These are phyloP conservation scores for Boletus holoroseus DNA, from an alignment of 1,284 basidiomycete species.

Conservation along the genomic window DNA sequence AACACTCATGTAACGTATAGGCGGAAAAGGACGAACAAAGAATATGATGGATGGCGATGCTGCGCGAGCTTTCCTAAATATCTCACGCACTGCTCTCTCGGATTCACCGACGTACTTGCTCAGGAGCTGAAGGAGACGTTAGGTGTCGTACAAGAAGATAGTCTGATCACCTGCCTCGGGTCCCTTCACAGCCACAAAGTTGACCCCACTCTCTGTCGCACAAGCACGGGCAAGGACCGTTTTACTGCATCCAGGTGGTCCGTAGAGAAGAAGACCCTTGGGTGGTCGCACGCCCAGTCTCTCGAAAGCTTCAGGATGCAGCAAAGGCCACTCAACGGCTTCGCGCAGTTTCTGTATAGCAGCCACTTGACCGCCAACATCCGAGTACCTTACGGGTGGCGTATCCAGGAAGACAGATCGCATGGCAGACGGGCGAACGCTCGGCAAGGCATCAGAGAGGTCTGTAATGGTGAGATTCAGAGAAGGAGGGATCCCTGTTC, in stretches of 20 bases:
- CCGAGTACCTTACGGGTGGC: conserved; percentile 77
- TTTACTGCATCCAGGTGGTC: conserved; percentile 97
- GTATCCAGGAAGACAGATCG: conserved; percentile 89
- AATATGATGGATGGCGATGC: conserved; percentile 95
- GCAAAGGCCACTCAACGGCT: conserved; percentile 92
- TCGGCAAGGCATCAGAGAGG: conserved; percentile 66
- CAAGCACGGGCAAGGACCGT: conserved; percentile 92
- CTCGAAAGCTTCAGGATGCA: conserved; percentile 79
- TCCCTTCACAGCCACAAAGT: conserved; percentile 97
- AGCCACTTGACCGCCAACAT: conserved; percentile 82
- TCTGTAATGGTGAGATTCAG: conserved; percentile 59
- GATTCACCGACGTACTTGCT: conserved; percentile 99
- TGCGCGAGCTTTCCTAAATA: conserved; percentile 91
- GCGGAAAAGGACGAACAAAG: conserved; percentile 58
- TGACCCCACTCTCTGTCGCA: conserved; percentile 92
- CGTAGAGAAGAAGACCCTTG: conserved; percentile 88
- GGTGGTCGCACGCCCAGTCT: conserved; percentile 87
- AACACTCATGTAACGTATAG: background rate
- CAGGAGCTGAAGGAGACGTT: conserved; percentile 55
- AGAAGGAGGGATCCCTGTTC: conserved; percentile 20
- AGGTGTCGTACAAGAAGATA: background rate
- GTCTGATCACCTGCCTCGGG: conserved; percentile 63
- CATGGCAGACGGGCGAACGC: conserved; percentile 89
- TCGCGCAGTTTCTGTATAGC: conserved; percentile 83
- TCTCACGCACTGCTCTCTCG: conserved; percentile 89